Base-by-base conservation (phyloP, 495 filamentous ascomycete genomes). In the Trichoderma orchidacearum region DNA sequence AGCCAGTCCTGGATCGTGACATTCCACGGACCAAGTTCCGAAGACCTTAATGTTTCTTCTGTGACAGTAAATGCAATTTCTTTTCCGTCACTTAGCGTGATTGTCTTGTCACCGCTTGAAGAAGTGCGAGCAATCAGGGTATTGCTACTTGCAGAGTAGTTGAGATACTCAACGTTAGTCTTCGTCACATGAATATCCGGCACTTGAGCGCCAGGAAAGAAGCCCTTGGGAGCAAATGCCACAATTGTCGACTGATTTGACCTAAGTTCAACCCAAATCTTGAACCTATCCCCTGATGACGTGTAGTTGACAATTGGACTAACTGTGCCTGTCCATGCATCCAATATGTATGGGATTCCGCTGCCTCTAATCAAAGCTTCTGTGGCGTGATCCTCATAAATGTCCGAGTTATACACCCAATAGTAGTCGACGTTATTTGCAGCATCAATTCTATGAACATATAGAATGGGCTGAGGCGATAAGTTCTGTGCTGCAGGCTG, bases 391-490 rank as follows among this genome's bases (percentile, higher is more conserved):
- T 54, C 52, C 17, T 34, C 30, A 30, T 54, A 35, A 15, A 54
- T 54, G 23, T 54, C 52, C 30, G 52, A 54, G 6, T 54, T 54
- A 27, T 54, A 54, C 8, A 21, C 34, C 52, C 52, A 54, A n/a
- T 54, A 54, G n/a, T 54, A 54, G 13, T 54, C 52, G 9, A 54
- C 52, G 17, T 27, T 25, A 15, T 54, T 54, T 13, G 32, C 30
- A 12, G 13, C 15, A 21, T 54, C 52, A 18, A 31, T 34, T 13
- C 52, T 31, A 23, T 54, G 52, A 3, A 54, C 52, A 35, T 54
- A 54, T 5, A 54, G 1, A 8, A 54, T 54, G 21, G 52, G 52
- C 7, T 9, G 18, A 5, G 52, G 52, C 5, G 52, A 34, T 8
- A 54, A 30, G 25, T 54, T 54, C 15, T 31, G 7, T 13, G 30